A percentile compares a stretch with the other conserved stretches of the same genome.
phyloP scores from a whole-genome alignment of 129 eudicot species.

The Lactuca saligna region DNA sequence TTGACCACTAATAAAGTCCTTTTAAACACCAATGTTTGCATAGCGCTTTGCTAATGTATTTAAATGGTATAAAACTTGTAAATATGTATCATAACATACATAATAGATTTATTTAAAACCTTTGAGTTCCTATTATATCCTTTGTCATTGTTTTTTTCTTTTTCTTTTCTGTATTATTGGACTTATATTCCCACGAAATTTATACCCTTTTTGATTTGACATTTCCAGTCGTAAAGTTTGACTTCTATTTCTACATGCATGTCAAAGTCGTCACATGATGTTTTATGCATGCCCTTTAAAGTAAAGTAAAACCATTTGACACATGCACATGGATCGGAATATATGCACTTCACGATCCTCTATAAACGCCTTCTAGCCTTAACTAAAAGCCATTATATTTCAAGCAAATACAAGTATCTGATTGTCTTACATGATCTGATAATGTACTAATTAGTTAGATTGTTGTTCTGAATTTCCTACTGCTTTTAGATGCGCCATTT shows the following conservation, averaged over 20 bases:
- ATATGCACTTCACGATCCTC: not conserved
- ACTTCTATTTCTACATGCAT: not conserved
- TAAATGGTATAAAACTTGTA: no score
- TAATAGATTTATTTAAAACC: no score
- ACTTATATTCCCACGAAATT: not conserved
- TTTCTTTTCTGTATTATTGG: no score
- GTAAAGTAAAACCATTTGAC: not conserved
- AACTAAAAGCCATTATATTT: not conserved
- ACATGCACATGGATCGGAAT: not conserved
- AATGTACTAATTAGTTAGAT: not conserved
- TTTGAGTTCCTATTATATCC: no score
- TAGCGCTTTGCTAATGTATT: no score
- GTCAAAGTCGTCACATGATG: not conserved
- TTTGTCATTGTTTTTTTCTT: no score
- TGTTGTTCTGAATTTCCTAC: not conserved
- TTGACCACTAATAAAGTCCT: no score
- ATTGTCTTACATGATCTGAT: no score
- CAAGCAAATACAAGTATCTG: not conserved
- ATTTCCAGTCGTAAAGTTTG: not conserved
- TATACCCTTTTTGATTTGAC: no score
- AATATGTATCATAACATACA: no score
- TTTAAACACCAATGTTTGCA: no score
- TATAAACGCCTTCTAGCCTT: not conserved
- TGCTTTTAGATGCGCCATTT: not conserved
- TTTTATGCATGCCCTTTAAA: not conserved